These are phyloP conservation scores for Patellaria atrata DNA, from an alignment of 495 filamentous ascomycete genomes.

Conservation along the genomic window DNA sequence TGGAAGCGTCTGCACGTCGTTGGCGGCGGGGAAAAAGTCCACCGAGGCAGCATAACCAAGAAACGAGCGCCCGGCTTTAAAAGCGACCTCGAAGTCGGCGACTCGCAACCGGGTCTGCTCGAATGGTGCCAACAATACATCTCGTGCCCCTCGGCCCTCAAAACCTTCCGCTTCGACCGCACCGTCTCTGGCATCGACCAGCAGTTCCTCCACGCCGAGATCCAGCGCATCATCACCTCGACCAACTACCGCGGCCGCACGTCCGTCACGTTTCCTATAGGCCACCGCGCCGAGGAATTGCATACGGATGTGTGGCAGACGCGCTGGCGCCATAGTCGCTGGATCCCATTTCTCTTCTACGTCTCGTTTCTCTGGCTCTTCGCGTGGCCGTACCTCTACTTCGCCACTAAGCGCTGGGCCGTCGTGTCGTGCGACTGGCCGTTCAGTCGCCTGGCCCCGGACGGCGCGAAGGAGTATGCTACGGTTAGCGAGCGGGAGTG, in stretches of 20 bases:
- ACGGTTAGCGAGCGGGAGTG: slow-evolving; percentile 19
- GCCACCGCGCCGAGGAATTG: slow-evolving; percentile 33
- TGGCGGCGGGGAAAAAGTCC: slow-evolving; percentile 19
- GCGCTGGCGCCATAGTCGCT: slow-evolving; percentile 39
- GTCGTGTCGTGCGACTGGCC: slow-evolving; percentile 40
- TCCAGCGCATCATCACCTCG: slow-evolving; percentile 34
- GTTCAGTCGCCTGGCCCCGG: slow-evolving; percentile 28
- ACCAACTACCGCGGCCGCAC: slow-evolving; percentile 49
- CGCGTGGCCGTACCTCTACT: slow-evolving; percentile 48
- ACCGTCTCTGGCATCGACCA: slow-evolving; percentile 38
- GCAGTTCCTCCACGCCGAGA: slow-evolving; percentile 28
- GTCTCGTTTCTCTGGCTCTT: slow-evolving; percentile 47
- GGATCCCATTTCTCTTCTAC: slow-evolving; percentile 45
- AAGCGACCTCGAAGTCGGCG: slow-evolving; percentile 18
- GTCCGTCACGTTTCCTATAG: slow-evolving; percentile 36
- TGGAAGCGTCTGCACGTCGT: slow-evolving; percentile 13
- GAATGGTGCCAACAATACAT: slow-evolving; percentile 45
- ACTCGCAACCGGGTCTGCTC: slow-evolving; percentile 19
- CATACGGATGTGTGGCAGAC: slow-evolving; percentile 43
- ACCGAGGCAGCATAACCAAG: slow-evolving; percentile 22
- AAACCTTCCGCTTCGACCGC: slow-evolving; percentile 34
- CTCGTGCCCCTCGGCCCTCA: slow-evolving; percentile 31
- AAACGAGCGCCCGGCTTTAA: slow-evolving; percentile 16
- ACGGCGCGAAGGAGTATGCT: slow-evolving; percentile 27
- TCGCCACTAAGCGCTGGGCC: slow-evolving; percentile 45